These are phyloP conservation scores for Malassezia cuniculi DNA, from an alignment of 1,284 basidiomycete species.

Conservation along the genomic window DNA sequence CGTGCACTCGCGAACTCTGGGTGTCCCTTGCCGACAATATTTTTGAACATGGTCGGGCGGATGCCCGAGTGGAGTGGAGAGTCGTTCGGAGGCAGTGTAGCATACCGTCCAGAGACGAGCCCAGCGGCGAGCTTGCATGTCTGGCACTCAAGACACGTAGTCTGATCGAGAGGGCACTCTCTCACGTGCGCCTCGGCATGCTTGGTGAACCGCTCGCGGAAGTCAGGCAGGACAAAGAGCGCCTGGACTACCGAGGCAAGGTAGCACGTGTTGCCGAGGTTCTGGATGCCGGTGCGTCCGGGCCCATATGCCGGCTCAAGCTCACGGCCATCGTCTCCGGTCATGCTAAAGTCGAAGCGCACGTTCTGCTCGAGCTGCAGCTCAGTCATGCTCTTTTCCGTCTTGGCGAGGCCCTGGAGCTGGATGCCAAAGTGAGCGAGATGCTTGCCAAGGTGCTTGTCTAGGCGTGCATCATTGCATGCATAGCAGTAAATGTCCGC, in stretches of 20 bases:
- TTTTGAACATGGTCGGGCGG: conserved; percentile 71
- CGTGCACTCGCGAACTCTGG: conserved; percentile 90
- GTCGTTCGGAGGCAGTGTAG: conserved; percentile 52
- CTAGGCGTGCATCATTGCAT: conserved; percentile 74
- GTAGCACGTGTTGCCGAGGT: conserved; percentile 96
- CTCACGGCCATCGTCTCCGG: conserved; percentile 73
- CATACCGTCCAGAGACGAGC: conserved; percentile 79
- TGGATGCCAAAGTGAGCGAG: conserved; percentile 76
- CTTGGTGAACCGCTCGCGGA: conserved; percentile 62
- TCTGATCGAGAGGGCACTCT: too few relatives aligned
- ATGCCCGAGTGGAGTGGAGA: conserved; percentile 69
- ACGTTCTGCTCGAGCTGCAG: conserved; percentile 95
- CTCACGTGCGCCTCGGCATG: too few relatives aligned
- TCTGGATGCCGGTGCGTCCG: conserved; percentile 74
- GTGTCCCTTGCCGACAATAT: conserved; percentile 79
- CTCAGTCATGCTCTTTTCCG: conserved; percentile 94
- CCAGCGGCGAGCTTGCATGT: conserved; percentile 86
- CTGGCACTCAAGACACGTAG: conserved; percentile 87
- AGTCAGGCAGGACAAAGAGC: conserved; percentile 66
- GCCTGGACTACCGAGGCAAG: conserved; percentile 87
- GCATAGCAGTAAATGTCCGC: conserved; percentile 90
- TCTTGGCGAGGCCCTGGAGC: conserved; percentile 70
- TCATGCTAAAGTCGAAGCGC: conserved; percentile 86
- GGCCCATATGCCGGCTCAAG: conserved; percentile 78
- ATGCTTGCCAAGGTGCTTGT: conserved; percentile 65